These are phyloP conservation scores for Arabidopsis lyrata DNA, from an alignment of 441 rosid genomes.

Conservation along the genomic window DNA sequence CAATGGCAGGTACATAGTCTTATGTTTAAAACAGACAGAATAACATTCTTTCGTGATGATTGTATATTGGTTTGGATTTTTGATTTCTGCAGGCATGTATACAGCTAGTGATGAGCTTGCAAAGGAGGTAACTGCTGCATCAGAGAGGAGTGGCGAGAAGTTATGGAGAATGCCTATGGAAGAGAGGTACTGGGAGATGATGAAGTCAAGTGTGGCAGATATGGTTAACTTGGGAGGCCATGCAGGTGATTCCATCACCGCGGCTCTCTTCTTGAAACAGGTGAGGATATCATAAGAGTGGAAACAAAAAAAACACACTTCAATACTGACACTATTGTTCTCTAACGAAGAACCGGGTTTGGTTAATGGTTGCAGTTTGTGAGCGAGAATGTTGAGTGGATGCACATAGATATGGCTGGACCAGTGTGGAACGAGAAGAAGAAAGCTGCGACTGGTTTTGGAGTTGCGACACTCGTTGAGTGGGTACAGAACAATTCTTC, in stretches of 20 bases:
- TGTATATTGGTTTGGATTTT: background rate
- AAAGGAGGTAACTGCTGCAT: constrained; percentile 83
- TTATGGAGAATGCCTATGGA: constrained; percentile 98
- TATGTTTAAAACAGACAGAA: constrained; percentile 4
- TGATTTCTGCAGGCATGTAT: constrained; percentile 65
- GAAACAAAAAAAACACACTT: constrained; percentile 21
- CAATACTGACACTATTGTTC: background rate
- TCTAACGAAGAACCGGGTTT: constrained; percentile 35
- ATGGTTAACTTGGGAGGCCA: constrained; percentile 97
- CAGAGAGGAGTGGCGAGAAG: constrained; percentile 90
- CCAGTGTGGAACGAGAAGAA: constrained; percentile 95
- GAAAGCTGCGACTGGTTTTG: constrained; percentile 84
- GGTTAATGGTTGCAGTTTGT: constrained; percentile 74
- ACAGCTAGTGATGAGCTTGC: constrained; percentile 88
- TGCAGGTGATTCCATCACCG: constrained; percentile 90
- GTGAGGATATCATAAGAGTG: constrained; percentile 45
- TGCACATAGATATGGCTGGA: constrained; percentile 98
- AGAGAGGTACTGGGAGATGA: constrained; percentile 97
- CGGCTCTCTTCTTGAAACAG: constrained; percentile 94
- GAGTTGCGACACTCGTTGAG: constrained; percentile 88
- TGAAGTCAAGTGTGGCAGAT: constrained; percentile 97
- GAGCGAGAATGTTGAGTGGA: constrained; percentile 86
- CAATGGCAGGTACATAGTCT: constrained; percentile 76
- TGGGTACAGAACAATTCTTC: constrained; percentile 84
- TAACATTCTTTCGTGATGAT: constrained; percentile 6